Base-by-base conservation (phyloP, 768 basidiomycete genomes). In the Serendipita sp. region DNA sequence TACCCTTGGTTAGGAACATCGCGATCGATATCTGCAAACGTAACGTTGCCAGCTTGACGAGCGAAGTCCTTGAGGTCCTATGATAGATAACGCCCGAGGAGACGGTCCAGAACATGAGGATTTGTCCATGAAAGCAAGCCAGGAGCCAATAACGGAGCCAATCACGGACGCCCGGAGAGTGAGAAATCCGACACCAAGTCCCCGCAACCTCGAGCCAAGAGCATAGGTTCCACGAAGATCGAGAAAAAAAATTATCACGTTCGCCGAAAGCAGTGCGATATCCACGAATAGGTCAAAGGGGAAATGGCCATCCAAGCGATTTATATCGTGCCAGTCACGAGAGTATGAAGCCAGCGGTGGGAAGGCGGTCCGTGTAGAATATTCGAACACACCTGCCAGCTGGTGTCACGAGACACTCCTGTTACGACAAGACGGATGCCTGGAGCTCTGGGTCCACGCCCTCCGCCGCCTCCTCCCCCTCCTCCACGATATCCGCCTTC, bases 61-160 rank as follows among this genome's bases (percentile, higher is more conserved):
- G 93, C 95, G 67, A 94, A 97, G 73, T 98, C 95, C 76, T 98
- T 98, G 73, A 98, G 78, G 73, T 98, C 95, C 95, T 98, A 72
- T 41, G 64, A 63, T 63, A 35, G 18, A 63, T 30, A 63, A 64
- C 54, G 58, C 45, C 63, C 54, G 30, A 65, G 65, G 65, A 65
- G 41, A 65, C 8, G 53, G 53, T 58, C 65, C 64, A 51, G 62
- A 48, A 35, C 35, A 44, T 13, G 41, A 48, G 62, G 35, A 24
- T 41, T 5, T 41, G 13, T 41, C 41, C 41, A 41, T 13, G 41
- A 41, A 41, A 41, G 41, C 5, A 41, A 41, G 41, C 41, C 41
- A 41, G 41, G 41, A 41, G 41, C 41, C 41, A 41, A 13, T 13
- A 5, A 41, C 41, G 41, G 41, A 41, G 41, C 41, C 41, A 41